Base-by-base conservation (phyloP, 768 basidiomycete species). In the Russula sp. region DNA sequence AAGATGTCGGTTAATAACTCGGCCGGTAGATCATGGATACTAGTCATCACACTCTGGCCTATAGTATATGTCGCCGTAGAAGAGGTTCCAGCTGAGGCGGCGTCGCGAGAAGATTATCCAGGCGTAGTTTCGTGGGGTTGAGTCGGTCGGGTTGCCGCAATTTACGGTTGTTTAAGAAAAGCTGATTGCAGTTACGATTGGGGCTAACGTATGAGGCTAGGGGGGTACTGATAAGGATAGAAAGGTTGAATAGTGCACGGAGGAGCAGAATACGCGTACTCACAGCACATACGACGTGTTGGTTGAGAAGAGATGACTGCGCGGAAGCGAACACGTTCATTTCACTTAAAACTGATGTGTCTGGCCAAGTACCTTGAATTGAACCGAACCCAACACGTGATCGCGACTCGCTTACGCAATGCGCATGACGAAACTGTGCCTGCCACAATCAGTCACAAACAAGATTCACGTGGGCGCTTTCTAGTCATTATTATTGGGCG, bases 1-100 rank as follows among this genome's bases (percentile, higher is more conserved):
- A 91, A 90, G 8, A 91, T 88, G 52, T 83, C 77, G 1, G 81
- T 79, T 83, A 84, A 86, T 2, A 92, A 76, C 76, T 92, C 89
- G 9, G 82, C 80, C 3, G 89, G 89, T 2, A 91, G 79, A 51
- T 80, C 73, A 10, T 51, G 48, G 7, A 53, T 64, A n/a, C n/a
- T n/a, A 20, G 40, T 6, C 67, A 69, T 69, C n/a, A 38, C 26
- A 11, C 56, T 58, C 64, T 20, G 24, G 18, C 7, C 30, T 34
- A 34, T 18, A 34, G 13, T 26, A 24, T 18, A 34, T 30, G 54
- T 36, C 24, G 36, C 24, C 28, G 32, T 6, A 16, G 30, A 11
- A 34, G 22, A 22, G 8, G 48, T 44, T 53, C 14, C 24, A 20
- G 32, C 22, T n/a, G 18, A 16, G 16, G 20, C 55, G 13, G 11